Evolutionary conservation across 148 eudicot genomes (phyloP), one percentile per base, ranked within the genome.

Genomic region (Vaccinium darrowii): DNA sequence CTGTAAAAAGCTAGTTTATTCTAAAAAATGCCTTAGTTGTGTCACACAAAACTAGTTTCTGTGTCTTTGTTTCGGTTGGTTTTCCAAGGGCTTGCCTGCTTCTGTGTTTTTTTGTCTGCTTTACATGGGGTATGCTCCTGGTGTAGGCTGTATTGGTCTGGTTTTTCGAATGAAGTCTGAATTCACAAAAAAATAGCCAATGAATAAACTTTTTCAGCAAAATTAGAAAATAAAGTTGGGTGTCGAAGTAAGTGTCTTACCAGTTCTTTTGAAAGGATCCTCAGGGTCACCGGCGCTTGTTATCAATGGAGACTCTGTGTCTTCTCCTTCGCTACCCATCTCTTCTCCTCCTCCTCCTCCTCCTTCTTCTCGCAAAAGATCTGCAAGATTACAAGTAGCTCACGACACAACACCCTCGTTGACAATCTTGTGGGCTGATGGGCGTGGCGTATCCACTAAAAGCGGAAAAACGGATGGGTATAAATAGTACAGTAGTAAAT

Each of bases 221-320:
- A 39, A 75, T 21, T 19, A 19, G 16, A 16, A 15, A 16, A 72
- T 18, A 75, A 3, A 39, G n/a, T 43, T 75, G 76, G 76, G 49
- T 33, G 1, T 36, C 2, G 65, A 16, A 43, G 27, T 47, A 51
- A 60, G 51, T 60, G 19, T 9, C 7, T 27, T 47, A 84, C 86
- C 86, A 50, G 86, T 79, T 79, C 82, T 84, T 58, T 78, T 80
- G 36, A 84, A 60, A 52, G 77, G 39, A 51, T n/a, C 76, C 27
- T 84, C 12, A 8, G 30, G n/a, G 30, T 63, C 52, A 15, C 60
- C 39, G 80, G 54, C 47, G 21, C 73, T 54, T 50, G 19, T 6
- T 54, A 84, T 69, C 53, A 84, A 52, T 27, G 51, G 82, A 65
- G 82, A 16, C 18, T 79, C 73, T 23, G 69, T 33, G 18, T 84